Conservation (phyloP, 768 basidiomycete genomes). For the Lactarius sanguifluus region DNA sequence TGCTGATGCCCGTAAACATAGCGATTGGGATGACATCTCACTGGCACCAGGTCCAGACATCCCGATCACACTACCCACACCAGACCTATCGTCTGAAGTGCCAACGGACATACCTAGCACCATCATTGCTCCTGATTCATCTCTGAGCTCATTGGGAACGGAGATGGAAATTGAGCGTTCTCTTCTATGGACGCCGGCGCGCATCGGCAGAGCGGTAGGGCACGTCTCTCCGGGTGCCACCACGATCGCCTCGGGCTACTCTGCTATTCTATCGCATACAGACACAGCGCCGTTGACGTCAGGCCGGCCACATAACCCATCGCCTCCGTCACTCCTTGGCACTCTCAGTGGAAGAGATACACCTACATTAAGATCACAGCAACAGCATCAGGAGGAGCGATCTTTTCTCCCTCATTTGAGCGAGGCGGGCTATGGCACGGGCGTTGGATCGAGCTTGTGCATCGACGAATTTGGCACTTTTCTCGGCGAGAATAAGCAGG, state of each 20-base stretch:
- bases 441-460: conserved; percentile 10
- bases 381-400: background rate
- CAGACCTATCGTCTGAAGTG: conserved; percentile 21
- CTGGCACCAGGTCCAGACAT: conserved; percentile 20
- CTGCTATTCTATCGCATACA: conserved; percentile 14
- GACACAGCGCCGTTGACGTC: background rate
- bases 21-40: conserved; percentile 24
- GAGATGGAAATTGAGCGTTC: conserved; percentile 18
- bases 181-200: conserved; percentile 20
- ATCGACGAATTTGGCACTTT: conserved; percentile 29
- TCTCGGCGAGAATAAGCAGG: conserved; percentile 14
- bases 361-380: background rate
- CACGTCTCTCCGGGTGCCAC: conserved; percentile 19
- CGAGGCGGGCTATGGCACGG: conserved; percentile 9
- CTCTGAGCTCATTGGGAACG: conserved; percentile 19
- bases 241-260: conserved; percentile 24
- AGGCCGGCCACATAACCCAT: conserved; percentile 21
- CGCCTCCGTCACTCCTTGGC: conserved; percentile 21
- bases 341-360: background rate
- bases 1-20: conserved; percentile 3
- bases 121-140: conserved; percentile 19
- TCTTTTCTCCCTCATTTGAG: conserved; percentile 24
- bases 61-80: conserved; percentile 24
- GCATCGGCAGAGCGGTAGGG: conserved; percentile 3
- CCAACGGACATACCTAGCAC: conserved; percentile 22